phyloP scores from a whole-genome alignment of 495 filamentous ascomycete species.

The Neurospora sp. region DNA sequence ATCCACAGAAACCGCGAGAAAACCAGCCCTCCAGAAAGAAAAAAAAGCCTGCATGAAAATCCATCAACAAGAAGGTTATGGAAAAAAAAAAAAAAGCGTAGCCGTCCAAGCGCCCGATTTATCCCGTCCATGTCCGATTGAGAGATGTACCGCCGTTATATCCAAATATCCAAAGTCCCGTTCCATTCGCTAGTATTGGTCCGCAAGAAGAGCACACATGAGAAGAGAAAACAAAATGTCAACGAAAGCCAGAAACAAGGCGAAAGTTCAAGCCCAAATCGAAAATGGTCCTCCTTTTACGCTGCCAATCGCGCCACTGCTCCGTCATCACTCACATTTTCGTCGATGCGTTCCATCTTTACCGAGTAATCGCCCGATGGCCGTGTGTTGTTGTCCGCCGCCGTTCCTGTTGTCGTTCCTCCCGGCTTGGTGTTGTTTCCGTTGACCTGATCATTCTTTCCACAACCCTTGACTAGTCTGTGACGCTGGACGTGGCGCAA shows the following conservation, averaged over 20 bases:
- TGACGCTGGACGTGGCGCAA: conserved; percentile 53
- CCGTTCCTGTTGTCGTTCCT: conserved; percentile 2
- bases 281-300: not conserved
- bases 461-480: conserved; percentile 89
- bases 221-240: not conserved
- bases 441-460: conserved; percentile 28
- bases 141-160: not conserved
- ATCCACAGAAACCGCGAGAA: not conserved
- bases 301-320: not conserved
- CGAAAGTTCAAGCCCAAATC: not conserved
- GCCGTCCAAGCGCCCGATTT: not conserved
- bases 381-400: not conserved
- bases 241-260: not conserved
- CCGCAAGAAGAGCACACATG: not conserved
- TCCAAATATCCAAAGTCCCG: not conserved
- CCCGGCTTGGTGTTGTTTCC: not conserved
- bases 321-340: not conserved
- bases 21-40: not conserved
- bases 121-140: not conserved
- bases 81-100: not conserved
- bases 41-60: not conserved
- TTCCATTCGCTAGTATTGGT: not conserved
- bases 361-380: not conserved
- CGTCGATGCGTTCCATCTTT: not conserved
- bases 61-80: not conserved